Conservation (phyloP, 495 filamentous ascomycete genomes). For the Haplographium delicatum region DNA sequence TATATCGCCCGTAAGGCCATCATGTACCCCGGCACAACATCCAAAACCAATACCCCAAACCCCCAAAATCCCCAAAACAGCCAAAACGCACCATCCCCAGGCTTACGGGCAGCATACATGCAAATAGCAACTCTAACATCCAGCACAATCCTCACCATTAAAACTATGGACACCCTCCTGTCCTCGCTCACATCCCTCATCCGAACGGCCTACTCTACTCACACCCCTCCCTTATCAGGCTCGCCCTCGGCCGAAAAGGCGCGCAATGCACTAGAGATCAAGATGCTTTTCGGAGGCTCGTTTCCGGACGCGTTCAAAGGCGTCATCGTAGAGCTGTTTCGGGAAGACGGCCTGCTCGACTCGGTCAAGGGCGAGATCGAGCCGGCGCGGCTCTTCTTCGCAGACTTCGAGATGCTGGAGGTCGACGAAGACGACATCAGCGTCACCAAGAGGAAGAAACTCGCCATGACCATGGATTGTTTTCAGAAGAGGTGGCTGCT, state of each 20-base stretch:
- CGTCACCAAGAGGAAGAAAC: constrained; percentile 4
- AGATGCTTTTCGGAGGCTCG: constrained; percentile 40
- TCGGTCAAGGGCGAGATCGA: constrained; percentile 37
- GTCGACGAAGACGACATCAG: constrained; percentile 31
- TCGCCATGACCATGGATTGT: constrained; percentile 21
- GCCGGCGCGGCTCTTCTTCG: constrained; percentile 44
- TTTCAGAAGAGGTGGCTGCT: constrained; percentile 21
- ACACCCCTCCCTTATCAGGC: constrained; percentile 25
- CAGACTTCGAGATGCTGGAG: constrained; percentile 43
- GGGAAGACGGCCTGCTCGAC: constrained; percentile 29
- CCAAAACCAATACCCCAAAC: constrained; percentile 36
- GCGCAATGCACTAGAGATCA: constrained; percentile 35
- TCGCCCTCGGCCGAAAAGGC: constrained; percentile 11
- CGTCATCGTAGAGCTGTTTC: constrained; percentile 43
- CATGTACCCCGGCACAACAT: constrained; percentile 1
- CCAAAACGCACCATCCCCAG: constrained; percentile 34
- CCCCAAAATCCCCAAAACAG: constrained; percentile 33
- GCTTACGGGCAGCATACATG: constrained; percentile 41
- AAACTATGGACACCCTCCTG: constrained; percentile 46
- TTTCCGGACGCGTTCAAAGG: constrained; percentile 42
- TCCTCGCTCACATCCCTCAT: constrained; percentile 37
- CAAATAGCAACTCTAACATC: constrained; percentile 38
- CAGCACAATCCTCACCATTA: constrained; percentile 37
- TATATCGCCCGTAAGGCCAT: constrained; percentile 27
- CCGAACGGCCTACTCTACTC: constrained; percentile 39